These are phyloP conservation scores for Bisporella sp. DNA, from an alignment of 2,329 filamentous ascomycete species.

Conservation along the genomic window DNA sequence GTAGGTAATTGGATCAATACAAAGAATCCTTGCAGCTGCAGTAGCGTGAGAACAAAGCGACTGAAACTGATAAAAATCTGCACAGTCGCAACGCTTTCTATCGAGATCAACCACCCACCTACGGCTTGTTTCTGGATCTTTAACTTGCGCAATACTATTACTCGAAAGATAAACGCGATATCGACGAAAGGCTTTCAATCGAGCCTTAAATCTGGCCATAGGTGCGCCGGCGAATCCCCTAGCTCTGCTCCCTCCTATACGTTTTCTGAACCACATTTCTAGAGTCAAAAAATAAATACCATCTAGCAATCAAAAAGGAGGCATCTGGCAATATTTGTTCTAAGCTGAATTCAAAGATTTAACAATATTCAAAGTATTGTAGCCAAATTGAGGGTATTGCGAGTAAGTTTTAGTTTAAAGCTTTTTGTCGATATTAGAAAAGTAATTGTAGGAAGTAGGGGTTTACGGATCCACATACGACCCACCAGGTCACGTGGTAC, in stretches of 20 bases:
- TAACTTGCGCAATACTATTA: neutral
- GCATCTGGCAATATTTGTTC: neutral
- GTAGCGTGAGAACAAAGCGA: neutral
- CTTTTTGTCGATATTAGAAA: neutral
- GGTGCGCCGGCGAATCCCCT: neutral
- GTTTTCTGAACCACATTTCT: neutral
- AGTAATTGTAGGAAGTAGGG: no score
- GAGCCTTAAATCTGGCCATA: neutral
- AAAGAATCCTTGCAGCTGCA: neutral
- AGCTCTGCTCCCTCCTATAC: neutral
- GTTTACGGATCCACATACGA: no score
- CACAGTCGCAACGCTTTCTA: neutral
- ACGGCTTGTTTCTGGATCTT: neutral
- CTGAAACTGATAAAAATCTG: neutral
- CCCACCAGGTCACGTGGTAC: no score
- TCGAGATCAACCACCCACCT: neutral
- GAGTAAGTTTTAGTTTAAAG: neutral
- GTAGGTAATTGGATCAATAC: neutral
- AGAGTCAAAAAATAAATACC: neutral
- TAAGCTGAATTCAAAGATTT: neutral
- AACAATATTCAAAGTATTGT: neutral
- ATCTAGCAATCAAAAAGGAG: neutral
- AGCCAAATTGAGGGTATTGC: neutral
- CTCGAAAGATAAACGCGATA: neutral
- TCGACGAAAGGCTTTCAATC: neutral